phyloP scores from a whole-genome alignment of 106 monocot genomes.

The Platanthera guangdongensis region DNA sequence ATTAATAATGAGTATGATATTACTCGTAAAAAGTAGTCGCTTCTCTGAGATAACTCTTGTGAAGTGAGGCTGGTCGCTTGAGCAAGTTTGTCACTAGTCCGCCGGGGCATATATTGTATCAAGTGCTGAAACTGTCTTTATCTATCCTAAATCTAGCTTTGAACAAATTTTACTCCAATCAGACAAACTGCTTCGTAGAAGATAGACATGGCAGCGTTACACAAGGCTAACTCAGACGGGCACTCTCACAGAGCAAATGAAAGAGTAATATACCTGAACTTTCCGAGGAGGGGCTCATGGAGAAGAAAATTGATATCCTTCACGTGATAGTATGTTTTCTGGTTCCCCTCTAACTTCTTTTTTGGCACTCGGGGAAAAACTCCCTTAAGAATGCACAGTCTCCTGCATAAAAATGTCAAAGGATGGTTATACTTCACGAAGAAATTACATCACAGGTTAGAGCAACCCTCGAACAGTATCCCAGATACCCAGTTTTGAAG shows the following conservation, averaged over 20 bases:
- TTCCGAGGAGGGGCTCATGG: conserved; percentile 78
- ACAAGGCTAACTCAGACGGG: neutral
- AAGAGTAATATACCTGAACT: conserved; percentile 45
- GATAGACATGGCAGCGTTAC: neutral
- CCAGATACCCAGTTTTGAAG: neutral
- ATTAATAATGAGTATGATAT: too few relatives aligned
- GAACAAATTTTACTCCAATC: neutral
- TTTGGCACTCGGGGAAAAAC: conserved; percentile 83
- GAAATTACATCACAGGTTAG: neutral
- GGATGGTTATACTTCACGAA: neutral
- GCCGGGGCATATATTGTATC: too few relatives aligned
- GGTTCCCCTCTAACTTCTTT: conserved; percentile 85
- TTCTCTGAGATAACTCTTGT: too few relatives aligned
- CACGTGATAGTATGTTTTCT: conserved; percentile 89
- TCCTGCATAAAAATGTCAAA: conserved; percentile 33
- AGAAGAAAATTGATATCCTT: conserved; percentile 77
- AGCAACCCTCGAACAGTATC: neutral
- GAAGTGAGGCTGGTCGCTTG: too few relatives aligned
- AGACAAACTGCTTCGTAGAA: neutral
- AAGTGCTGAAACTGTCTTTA: too few relatives aligned
- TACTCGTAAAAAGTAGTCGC: too few relatives aligned
- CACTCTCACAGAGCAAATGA: neutral
- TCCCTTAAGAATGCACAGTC: conserved; percentile 89
- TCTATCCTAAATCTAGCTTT: too few relatives aligned
- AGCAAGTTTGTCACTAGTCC: too few relatives aligned